Percentiles rank a stretch among this genome's conserved stretches.
Conservation (phyloP, 768 basidiomycete genomes). For the Tylopilus subfusipes region DNA sequence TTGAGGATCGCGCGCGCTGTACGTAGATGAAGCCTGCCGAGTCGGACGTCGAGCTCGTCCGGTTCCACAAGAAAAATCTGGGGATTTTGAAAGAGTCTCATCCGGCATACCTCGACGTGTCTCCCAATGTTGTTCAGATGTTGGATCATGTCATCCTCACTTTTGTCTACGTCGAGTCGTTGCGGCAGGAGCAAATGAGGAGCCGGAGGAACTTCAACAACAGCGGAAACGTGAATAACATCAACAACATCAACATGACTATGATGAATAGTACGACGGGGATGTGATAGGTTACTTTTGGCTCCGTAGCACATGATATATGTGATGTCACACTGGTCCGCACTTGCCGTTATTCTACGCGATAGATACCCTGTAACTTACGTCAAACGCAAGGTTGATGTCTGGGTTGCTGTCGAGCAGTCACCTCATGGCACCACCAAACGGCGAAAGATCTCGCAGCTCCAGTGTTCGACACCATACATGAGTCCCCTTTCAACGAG, state of each 20-base stretch:
- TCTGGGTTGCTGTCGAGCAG: too few relatives aligned
- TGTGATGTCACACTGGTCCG: too few relatives aligned
- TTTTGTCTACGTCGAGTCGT: conserved; percentile 21
- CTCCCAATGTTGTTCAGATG: conserved; percentile 14
- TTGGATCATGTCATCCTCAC: conserved; percentile 28
- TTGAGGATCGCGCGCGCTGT: neutral
- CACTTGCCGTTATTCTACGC: too few relatives aligned
- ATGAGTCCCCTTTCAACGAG: too few relatives aligned
- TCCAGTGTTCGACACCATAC: too few relatives aligned
- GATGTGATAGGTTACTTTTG: neutral
- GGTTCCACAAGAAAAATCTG: conserved; percentile 24
- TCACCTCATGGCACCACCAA: too few relatives aligned
- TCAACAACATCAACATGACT: neutral
- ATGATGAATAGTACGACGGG: neutral
- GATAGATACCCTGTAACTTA: too few relatives aligned
- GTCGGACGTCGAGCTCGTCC: conserved; percentile 17
- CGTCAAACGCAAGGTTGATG: too few relatives aligned
- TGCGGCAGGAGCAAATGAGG: conserved; percentile 10
- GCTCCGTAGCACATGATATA: neutral
- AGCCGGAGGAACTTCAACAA: neutral
- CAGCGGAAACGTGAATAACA: too few relatives aligned
- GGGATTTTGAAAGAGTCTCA: conserved; percentile 18
- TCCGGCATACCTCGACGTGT: conserved; percentile 24
- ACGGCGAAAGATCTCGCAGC: too few relatives aligned
- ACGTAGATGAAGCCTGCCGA: conserved; percentile 18